A percentile compares a stretch with the other conserved stretches of the same genome.
Conservation (phyloP, 768 basidiomycete genomes). For the Gautieria morchelliformis region DNA sequence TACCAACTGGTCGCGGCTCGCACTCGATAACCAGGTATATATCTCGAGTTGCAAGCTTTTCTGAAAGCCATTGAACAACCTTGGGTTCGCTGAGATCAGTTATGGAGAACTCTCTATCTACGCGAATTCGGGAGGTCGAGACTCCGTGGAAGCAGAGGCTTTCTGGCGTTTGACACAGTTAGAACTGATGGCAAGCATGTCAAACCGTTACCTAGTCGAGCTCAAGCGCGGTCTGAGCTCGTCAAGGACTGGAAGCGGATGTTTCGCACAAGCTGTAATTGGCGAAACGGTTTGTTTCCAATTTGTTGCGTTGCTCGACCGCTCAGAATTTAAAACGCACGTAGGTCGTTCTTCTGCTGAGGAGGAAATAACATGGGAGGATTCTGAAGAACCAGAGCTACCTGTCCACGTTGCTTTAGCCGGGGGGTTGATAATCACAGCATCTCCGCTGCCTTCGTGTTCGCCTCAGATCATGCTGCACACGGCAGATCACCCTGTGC, state of each 20-base stretch:
- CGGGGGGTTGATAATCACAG: constrained; percentile 49
- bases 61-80: constrained; percentile 12
- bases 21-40: constrained; percentile 56
- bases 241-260: constrained; percentile 75
- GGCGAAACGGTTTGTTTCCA: constrained; percentile 52
- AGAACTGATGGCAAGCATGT: constrained; percentile 49
- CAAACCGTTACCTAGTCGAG: constrained; percentile 49
- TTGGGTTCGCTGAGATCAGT: constrained; percentile 22
- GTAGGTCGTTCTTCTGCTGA: constrained; percentile 23
- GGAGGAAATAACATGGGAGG: background rate
- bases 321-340: constrained; percentile 40
- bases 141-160: constrained; percentile 59
- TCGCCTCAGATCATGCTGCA: constrained; percentile 31
- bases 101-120: constrained; percentile 64
- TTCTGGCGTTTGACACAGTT: constrained; percentile 24
- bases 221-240: constrained; percentile 21
- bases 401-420: constrained; percentile 43
- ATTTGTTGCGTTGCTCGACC: background rate
- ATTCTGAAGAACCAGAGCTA: background rate
- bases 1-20: constrained; percentile 56
- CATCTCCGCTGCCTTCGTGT: constrained; percentile 31
- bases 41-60: constrained; percentile 10
- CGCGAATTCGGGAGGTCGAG: constrained; percentile 56
- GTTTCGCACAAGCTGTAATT: constrained; percentile 78
- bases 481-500: constrained; percentile 23